Evolutionary conservation across 768 basidiomycete species (phyloP), one percentile per base, ranked within the genome.

Genomic region (Russula foetens): DNA sequence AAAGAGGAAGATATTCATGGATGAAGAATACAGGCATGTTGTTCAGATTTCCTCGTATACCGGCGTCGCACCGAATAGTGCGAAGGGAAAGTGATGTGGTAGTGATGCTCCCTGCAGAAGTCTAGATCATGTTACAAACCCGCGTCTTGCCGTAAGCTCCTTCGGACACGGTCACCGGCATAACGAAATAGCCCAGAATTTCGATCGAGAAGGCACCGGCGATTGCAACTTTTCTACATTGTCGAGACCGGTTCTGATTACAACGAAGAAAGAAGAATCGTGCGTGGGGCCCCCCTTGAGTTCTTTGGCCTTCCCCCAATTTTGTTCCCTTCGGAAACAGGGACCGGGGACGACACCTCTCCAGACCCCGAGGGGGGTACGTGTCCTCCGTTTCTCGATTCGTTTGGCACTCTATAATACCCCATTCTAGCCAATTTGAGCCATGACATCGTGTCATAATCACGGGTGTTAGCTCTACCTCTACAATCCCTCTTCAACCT

Each of bases 221-320:
- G 83, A 55, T 95, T 97, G 89, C 97, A 98, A 73, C 70, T 98
- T 51, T 98, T 99, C 6, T 98, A 92, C 74, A 93, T n/a, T n/a
- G n/a, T 99, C 67, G 97, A 99, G 70, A 97, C 83, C 12, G 97
- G 95, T 3, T 92, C 90, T 14, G 98, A 93, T 72, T 91, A 98
- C 65, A 83, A 87, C 68, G 96, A n/a, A 98, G 65, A 90, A 91
- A 5, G 96, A 98, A 70, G 88, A 93, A 23, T 78, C 80, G 2
- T 98, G 96, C 96, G 92, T 98, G 71, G 67, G 59, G 92, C 23
- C 45, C 35, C 17, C 43, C 29, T 4, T 5, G 6, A 6, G 4
- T 23, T 8, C 29, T 31, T 29, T 41, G 24, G 9, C 28, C 15
- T n/a, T 7, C 9, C 19, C n/a, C 17, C 29, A 21, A 56, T n/a